Evolutionary conservation across 805 yeast species (phyloP), one percentile per base, ranked within the genome.

Genomic region (Torulaspora indica): DNA sequence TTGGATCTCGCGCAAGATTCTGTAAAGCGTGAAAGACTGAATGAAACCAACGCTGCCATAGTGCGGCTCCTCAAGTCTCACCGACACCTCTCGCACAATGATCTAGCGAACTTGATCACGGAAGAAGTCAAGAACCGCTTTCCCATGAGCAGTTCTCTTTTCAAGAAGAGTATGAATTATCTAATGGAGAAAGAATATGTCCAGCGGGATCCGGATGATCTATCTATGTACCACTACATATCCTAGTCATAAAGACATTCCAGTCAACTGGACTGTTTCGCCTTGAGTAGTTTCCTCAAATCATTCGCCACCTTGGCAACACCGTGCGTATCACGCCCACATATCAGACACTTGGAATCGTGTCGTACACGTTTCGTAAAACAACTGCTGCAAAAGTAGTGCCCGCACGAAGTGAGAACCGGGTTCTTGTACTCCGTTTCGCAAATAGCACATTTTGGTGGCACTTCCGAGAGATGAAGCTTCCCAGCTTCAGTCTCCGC

Each of bases 61-160:
- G 95, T 89, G 4, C 73, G 96, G 40, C 78, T 82, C n/a, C 81
- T 89, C 91, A 89, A 89, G 66, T 74, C 86, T 1, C 69, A 89
- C 27, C 82, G 79, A 53, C 64, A 72, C 0, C 53, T 82, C 43
- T 69, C 63, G 20, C 91, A 85, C 58, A 79, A 78, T 52, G 82
- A 81, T 31, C 69, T 89, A 42, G 68, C 85, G n/a, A 75, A 73
- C 27, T 89, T 82, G 53, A 77, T 81, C 4, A 72, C 82, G 17
- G 73, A 74, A 39, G 84, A 78, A 49, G 68, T 88, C 38, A 63
- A 71, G 17, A 68, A 71, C 31, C 68, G 93, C 47, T 90, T 89
- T 62, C 76, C 75, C 40, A 89, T 96, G 1, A 77, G 78, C 46
- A 80, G 83, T 6, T 61, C 74, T 5, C 67, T 81, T 44, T 82